Base-by-base conservation (phyloP, 768 basidiomycete species). In the Termitomyces sp. region DNA sequence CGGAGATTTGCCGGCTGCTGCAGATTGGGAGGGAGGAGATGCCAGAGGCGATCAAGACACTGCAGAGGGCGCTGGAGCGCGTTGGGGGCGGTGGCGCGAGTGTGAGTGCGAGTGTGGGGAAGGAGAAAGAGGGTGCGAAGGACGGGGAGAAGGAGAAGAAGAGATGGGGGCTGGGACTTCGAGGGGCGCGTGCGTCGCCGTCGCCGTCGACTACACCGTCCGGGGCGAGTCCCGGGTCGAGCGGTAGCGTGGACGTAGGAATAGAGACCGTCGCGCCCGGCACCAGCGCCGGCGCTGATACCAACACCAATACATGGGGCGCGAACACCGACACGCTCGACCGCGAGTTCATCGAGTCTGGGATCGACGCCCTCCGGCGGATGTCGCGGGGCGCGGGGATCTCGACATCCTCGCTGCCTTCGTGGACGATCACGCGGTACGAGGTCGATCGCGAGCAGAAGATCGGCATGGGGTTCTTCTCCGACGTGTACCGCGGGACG, bases 21-120 rank as follows among this genome's bases (percentile, higher is more conserved):
- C 82, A 87, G 61, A 79, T 87, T 45, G 77, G 77, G 35, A 73
- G 83, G 47, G 80, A 82, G 46, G 87, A 90, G 67, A 86, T 90
- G 79, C 85, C 86, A 1, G 90, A 92, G 68, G 88, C 88, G 13
- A 84, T 91, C 68, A 90, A 89, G 72, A 85, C 90, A 4, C 75
- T 92, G 18, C 89, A 90, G 71, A 72, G 90, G 24, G 83, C 83
- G 16, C 72, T 89, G 51, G 84, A 85, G 72, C 62, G 65, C 20
- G 75, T 77, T 54, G 70, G 75, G 44, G 75, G 73, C 10, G 38
- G 0, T 0, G n/a, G 30, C 7, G n/a, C 18, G 4, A n/a, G 22
- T 7, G 9, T 4, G 9, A 8, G 9, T 4, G 41, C 20, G 16
- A 9, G 11, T 9, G 40, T 2, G 18, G 4, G 3, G 41, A 22